These are phyloP conservation scores for Mucor circinelloides DNA, from an alignment of 371 early-diverging fungal species.

Conservation along the genomic window DNA sequence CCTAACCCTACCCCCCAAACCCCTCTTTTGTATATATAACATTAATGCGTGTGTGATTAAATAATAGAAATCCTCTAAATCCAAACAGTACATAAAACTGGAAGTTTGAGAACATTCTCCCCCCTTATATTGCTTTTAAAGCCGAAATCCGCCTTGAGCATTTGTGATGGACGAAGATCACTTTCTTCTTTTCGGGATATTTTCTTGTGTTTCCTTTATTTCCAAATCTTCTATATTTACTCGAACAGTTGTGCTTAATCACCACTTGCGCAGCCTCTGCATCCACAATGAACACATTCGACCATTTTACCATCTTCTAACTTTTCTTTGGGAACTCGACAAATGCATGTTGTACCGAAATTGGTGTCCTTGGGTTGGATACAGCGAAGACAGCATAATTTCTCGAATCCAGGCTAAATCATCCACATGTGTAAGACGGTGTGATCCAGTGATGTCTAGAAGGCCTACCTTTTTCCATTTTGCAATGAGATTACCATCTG, in stretches of 20 bases:
- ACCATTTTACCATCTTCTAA: conserved; percentile 87
- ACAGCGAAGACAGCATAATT: conserved; percentile 97
- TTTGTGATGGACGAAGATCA: conserved; percentile 5
- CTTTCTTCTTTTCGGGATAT: conserved; percentile 9
- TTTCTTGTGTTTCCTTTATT: conserved; percentile 6
- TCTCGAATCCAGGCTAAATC: conserved; percentile 91
- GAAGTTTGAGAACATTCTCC: conserved; percentile 26
- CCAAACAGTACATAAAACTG: conserved; percentile 11
- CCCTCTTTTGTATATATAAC: not conserved
- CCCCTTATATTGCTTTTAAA: conserved; percentile 11
- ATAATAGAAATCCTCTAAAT: conserved; percentile 4
- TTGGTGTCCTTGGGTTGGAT: conserved; percentile 97
- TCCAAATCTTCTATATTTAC: conserved; percentile 11
- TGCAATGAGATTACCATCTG: conserved; percentile 94
- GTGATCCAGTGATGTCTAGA: not conserved
- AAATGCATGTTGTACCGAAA: conserved; percentile 97
- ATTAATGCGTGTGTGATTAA: conserved; percentile 6
- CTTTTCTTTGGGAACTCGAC: conserved; percentile 95
- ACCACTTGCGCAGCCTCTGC: conserved; percentile 72
- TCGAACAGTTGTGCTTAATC: conserved; percentile 29
- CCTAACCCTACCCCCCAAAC: not conserved
- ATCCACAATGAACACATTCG: conserved; percentile 96
- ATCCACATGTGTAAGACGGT: not conserved
- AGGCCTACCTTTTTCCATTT: conserved; percentile 94
- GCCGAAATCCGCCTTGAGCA: conserved; percentile 1